phyloP scores from a whole-genome alignment of 495 filamentous ascomycete genomes.

The Hypomontagnella submonticulosa region DNA sequence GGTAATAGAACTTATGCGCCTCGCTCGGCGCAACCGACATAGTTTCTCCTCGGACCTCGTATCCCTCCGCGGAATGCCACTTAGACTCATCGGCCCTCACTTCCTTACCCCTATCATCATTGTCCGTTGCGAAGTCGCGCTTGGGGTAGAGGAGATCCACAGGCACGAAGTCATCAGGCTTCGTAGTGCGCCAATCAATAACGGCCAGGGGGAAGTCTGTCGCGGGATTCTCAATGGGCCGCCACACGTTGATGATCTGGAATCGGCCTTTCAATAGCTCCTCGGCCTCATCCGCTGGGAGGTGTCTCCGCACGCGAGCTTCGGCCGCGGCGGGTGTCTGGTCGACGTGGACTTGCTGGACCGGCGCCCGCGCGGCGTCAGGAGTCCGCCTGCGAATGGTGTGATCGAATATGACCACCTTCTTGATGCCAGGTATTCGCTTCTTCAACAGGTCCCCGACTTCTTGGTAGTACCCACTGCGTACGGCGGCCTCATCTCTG shows the following conservation, averaged over 20 bases:
- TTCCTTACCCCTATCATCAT: conserved; percentile 55
- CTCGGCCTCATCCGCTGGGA: conserved; percentile 64
- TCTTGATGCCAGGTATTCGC: conserved; percentile 68
- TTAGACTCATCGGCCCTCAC: conserved; percentile 40
- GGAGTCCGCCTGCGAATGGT: conserved; percentile 74
- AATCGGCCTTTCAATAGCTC: conserved; percentile 68
- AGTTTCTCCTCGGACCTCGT: conserved; percentile 55
- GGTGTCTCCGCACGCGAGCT: conserved; percentile 72
- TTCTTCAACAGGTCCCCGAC: conserved; percentile 73
- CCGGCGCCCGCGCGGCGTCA: conserved; percentile 68
- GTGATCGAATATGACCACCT: conserved; percentile 85
- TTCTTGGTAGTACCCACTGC: conserved; percentile 79
- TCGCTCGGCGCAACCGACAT: conserved; percentile 65
- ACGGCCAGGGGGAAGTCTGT: conserved; percentile 75
- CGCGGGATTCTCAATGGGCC: conserved; percentile 74
- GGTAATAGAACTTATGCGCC: conserved; percentile 77
- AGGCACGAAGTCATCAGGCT: conserved; percentile 70
- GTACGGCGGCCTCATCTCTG: conserved; percentile 68
- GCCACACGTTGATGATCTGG: conserved; percentile 89
- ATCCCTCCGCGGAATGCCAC: conserved; percentile 50
- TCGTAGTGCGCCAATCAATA: conserved; percentile 70
- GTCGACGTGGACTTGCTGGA: conserved; percentile 82
- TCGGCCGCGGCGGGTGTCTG: conserved; percentile 74
- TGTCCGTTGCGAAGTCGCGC: conserved; percentile 47
- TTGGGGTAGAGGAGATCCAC: conserved; percentile 80